Base-by-base conservation (phyloP, 129 eudicot genomes). In the Centaurea solstitialis region DNA sequence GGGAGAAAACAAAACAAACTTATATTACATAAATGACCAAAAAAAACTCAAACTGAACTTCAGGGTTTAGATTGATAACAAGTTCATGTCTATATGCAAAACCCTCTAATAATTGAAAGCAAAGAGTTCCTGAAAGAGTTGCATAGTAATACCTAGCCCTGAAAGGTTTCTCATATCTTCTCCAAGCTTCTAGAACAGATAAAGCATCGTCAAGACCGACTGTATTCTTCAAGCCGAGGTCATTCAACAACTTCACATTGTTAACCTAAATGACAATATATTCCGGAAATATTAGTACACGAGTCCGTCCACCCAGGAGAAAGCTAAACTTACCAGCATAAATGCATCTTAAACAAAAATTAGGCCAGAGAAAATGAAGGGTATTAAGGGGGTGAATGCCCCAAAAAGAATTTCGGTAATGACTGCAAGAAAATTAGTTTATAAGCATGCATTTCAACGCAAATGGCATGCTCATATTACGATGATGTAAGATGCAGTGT, bases 131-230 rank as follows among this genome's bases (percentile, higher is more conserved):
- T 10, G 35, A 50, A 76, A 12, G 47, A 53, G 12, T 11, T 22
- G 35, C 39, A 75, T 15, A 2, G 20, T 15, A 33, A 72, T 92
- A 93, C 96, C 98, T 93, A 73, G 98, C 89, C 50, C 38, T 87
- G 79, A 90, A 87, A 70, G 90, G 87, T 72, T 86, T 76, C 75
- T 80, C 67, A 28, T 80, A 80, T 79, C 77, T 68, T 83, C 89
- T 84, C 98, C 96, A 90, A 75, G 80, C 78, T 72, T 80, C 70
- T 30, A 90, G 88, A 87, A 85, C 69, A 20, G 85, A 76, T 75
- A 90, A 70, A 69, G 87, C 88, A 79, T 93, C 98, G 78, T 82
- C 93, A 80, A 87, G 80, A 4, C 85, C 80, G 72, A 93, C 88
- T 68, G 83, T 68, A 82, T 86, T 83, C 87, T 86, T 90, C 62